Base-by-base conservation (phyloP, 148 eudicot genomes). In the Dianthus caryophyllus region DNA sequence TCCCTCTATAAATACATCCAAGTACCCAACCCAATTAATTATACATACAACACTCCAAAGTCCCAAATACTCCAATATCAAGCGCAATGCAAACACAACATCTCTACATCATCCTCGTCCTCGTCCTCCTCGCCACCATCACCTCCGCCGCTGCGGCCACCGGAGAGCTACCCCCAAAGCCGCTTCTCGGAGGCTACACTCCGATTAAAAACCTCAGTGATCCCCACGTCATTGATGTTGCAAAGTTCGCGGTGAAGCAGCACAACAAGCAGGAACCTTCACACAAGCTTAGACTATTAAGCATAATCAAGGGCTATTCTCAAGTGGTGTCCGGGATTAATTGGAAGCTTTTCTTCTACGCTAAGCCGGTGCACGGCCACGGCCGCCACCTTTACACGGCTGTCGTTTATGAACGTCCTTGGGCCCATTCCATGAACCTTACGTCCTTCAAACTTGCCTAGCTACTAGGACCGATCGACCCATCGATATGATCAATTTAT, bases 171-270 rank as follows among this genome's bases (percentile, higher is more conserved):
- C 61, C 55, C 16, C 52, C 36, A 3, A 9, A 22, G 62, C 65
- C 55, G 50, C 41, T 50, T 15, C 11, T 9, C 5, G 80, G 69
- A 6, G 56, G 41, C 46, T 76, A 74, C 69, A 5, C 3, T 0
- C 74, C 71, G 14, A 79, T 79, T 39, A 10, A 66, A 65, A 49
- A 75, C 71, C 24, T 66, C 10, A 73, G 52, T 4, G 78, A 74
- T n/a, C 76, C 83, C 9, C 29, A 67, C 8, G 76, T 82, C 39
- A 47, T 54, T 8, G 74, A 71, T 15, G 13, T 79, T 2, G 85
- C 77, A 0, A 21, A 22, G 27, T 82, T 70, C 25, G 82, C 85
- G 0, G 65, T 82, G 9, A 27, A 61, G 29, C 67, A 73, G 15
- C 73, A 82, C 65, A 82, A 82, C 50, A 76, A 68, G 47, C 57